A percentile compares a stretch with the other conserved stretches of the same genome.
phyloP scores from a whole-genome alignment of 1,284 basidiomycete genomes.

The Earliella scabrosa region DNA sequence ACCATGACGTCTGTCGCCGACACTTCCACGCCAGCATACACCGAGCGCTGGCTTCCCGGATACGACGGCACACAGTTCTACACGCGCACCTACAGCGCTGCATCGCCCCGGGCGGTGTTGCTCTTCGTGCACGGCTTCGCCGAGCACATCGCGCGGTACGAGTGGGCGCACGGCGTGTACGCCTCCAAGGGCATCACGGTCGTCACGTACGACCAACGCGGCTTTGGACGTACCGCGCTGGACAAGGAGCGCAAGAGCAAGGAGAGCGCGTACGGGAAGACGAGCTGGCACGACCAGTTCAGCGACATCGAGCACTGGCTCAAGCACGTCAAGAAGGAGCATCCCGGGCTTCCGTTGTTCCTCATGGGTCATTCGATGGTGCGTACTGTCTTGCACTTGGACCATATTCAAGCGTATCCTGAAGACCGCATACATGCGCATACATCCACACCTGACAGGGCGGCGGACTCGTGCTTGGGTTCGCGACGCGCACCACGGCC shows the following conservation, averaged over 20 bases:
- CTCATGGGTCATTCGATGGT: constrained; percentile 89
- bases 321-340: constrained; percentile 49
- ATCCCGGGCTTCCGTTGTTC: constrained; percentile 62
- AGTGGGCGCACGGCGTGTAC: constrained; percentile 66
- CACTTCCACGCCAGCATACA: constrained; percentile 14
- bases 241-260: constrained; percentile 53
- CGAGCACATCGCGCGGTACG: constrained; percentile 81
- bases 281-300: constrained; percentile 70
- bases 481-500: constrained; percentile 49
- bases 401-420: neutral
- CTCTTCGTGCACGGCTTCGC: constrained; percentile 88
- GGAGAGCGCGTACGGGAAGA: constrained; percentile 66
- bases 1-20: too few relatives aligned
- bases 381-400: constrained; percentile 29
- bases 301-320: constrained; percentile 75
- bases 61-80: constrained; percentile 46
- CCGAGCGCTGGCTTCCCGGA: constrained; percentile 43
- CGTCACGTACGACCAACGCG: constrained; percentile 85
- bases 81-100: constrained; percentile 45
- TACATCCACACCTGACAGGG: constrained; percentile 48
- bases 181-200: constrained; percentile 64
- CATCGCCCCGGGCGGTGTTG: constrained; percentile 60
- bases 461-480: constrained; percentile 67
- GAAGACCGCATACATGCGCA: neutral
- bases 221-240: constrained; percentile 81